Percentiles rank a stretch among this genome's conserved stretches.
Conservation (phyloP, 2,329 filamentous ascomycete genomes). For the Aspergillus spinulosporus region DNA sequence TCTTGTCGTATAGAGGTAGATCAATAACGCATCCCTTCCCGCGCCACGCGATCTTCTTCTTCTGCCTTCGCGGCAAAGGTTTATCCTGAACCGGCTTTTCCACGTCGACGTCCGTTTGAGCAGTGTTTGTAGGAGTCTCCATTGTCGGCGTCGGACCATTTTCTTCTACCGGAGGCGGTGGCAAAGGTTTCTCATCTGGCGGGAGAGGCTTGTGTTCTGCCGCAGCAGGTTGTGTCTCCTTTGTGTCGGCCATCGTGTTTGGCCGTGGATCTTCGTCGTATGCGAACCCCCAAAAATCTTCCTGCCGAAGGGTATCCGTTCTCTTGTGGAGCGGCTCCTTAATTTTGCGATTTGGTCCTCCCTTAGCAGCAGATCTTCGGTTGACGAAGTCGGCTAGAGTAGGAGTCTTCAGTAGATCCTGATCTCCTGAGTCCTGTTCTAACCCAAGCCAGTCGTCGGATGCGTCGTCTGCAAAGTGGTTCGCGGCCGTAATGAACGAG, state of each 20-base stretch:
- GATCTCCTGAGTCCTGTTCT: constrained; percentile 40
- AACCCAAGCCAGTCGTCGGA: constrained; percentile 48
- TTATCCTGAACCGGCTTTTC: constrained; percentile 20
- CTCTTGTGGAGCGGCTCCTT: constrained; percentile 40
- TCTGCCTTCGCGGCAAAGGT: constrained; percentile 44
- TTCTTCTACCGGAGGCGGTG: constrained; percentile 35
- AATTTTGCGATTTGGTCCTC: constrained; percentile 26
- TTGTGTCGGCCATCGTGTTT: constrained; percentile 36
- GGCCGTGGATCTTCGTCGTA: constrained; percentile 42
- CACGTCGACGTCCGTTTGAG: constrained; percentile 18
- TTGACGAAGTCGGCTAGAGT: constrained; percentile 40
- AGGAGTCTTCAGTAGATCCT: constrained; percentile 43
- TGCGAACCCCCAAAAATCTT: constrained; percentile 48
- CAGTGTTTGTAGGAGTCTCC: constrained; percentile 16
- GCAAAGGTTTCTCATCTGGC: constrained; percentile 43
- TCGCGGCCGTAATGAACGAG: constrained; percentile 53
- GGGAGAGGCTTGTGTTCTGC: constrained; percentile 21
- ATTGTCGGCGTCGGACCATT: constrained; percentile 11
- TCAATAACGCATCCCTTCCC: constrained; percentile 73
- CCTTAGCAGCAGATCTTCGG: constrained; percentile 24
- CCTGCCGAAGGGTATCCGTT: constrained; percentile 44
- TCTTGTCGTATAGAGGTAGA: constrained; percentile 66
- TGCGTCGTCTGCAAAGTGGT: constrained; percentile 43
- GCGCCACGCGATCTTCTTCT: constrained; percentile 73
- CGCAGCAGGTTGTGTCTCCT: constrained; percentile 26